Evolutionary conservation across 108 stramenopile species (phyloP), one percentile per base, ranked within the genome.

Genomic region (Fragilariopsis cylindrus): DNA sequence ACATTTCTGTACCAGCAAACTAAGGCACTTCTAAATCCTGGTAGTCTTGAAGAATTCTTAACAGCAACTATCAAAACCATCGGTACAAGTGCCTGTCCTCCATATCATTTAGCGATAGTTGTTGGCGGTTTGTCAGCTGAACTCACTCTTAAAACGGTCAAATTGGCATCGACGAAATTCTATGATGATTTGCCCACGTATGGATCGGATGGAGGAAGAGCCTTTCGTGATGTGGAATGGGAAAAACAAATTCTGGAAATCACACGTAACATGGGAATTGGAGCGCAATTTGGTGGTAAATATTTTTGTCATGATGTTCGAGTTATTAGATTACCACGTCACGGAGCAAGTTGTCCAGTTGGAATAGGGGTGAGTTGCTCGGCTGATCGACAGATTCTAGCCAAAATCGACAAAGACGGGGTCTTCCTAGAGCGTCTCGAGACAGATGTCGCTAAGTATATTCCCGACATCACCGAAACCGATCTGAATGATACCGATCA

Each of bases 251-350:
- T 98, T 60, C 70, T 97, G 48, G 80, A 96, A 57, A 91, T 98
- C 81, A 95, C 94, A 43, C 93, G 89, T 11, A 88, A 93, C 15
- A 74, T 97, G 50, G 98, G 98, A 45, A 97, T 98, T 74, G 98
- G 98, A 55, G 98, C 98, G 4, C 97, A 96, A 80, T 95, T 97
- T 75, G 98, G 97, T 49, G 98, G 98, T 13, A 98, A 98, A 75
- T 97, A 98, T 89, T 98, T 98, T 79, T 96, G 96, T 82, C 98
- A 97, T 74, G 98, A 98, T 80, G 95, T 97, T 39, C 89, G 98
- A 19, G 98, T 97, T 0, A 78, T 97, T 47, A 90, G 96, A 19
- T 82, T 98, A 58, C 98, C 98, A 30, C 89, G 98, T 41, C 98
- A 98, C 75, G 98, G 98, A 30, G 98, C 98, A 7, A 94, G 92